Evolutionary conservation across 1,284 basidiomycete genomes (phyloP).

Genomic region (Naganishia sp.): DNA sequence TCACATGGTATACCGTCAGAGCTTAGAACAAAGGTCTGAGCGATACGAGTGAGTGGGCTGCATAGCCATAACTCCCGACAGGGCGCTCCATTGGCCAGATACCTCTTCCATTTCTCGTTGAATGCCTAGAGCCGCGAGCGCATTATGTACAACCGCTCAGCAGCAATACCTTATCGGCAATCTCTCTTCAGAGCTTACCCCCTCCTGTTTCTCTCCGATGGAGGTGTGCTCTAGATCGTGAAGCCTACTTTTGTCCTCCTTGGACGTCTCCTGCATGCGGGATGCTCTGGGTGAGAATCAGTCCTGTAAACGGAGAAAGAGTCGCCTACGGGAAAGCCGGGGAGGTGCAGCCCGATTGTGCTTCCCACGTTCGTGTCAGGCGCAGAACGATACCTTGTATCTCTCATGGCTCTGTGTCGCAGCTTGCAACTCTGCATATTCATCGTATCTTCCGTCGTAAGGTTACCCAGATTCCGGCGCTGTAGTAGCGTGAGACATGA

Average conservation of each 20-base stretch:
- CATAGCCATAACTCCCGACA: slow-evolving; percentile 66
- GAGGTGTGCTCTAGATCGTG: slow-evolving; percentile 70
- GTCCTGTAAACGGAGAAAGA: not conserved
- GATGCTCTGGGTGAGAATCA: not conserved
- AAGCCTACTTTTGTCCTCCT: slow-evolving; percentile 67
- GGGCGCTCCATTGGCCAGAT: slow-evolving; percentile 61
- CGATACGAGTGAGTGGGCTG: slow-evolving; percentile 71
- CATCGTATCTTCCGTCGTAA: too few species aligned
- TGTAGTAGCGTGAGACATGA: too few species aligned
- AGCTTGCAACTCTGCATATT: not conserved
- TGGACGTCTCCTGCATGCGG: not conserved
- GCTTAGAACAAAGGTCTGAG: slow-evolving; percentile 66
- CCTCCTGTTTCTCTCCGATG: slow-evolving; percentile 67
- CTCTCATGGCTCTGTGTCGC: not conserved
- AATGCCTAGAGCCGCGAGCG: slow-evolving; percentile 44
- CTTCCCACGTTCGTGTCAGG: slow-evolving; percentile 51
- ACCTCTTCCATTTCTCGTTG: slow-evolving; percentile 62
- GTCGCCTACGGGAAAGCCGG: too few species aligned
- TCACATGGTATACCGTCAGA: slow-evolving; percentile 58
- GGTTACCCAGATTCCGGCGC: too few species aligned
- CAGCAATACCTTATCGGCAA: too few species aligned
- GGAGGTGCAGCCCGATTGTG: slow-evolving; percentile 39
- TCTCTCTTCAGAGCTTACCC: slow-evolving; percentile 35
- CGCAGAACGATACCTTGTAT: slow-evolving; percentile 30
- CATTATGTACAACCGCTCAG: too few species aligned